These are phyloP conservation scores for Dendrocalamus sinicus DNA, from an alignment of 176 grass and related monocot genomes.

Conservation along the genomic window DNA sequence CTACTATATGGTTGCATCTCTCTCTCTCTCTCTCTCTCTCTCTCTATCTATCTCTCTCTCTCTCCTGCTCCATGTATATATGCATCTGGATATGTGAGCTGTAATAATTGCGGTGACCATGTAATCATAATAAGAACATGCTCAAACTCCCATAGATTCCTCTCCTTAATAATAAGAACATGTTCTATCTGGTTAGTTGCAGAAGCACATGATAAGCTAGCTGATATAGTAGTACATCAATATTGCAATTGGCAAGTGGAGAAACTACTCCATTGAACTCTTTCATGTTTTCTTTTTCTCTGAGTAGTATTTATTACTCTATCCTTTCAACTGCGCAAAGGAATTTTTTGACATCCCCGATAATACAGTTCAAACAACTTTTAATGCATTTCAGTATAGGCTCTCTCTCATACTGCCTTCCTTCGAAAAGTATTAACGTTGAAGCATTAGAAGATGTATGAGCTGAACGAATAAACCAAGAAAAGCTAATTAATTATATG, in stretches of 20 bases:
- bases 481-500: not conserved
- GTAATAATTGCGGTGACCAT: conserved; percentile 30
- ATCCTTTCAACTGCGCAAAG: conserved; percentile 1
- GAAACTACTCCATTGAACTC: conserved; percentile 25
- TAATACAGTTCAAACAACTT: conserved; percentile 19
- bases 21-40: not conserved
- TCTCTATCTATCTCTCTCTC: not conserved
- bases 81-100: conserved; percentile 27
- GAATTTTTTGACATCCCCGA: not conserved
- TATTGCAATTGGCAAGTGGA: conserved; percentile 40
- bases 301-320: conserved; percentile 16
- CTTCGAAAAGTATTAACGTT: not conserved
- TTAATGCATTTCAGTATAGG: conserved; percentile 30
- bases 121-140: conserved; percentile 46
- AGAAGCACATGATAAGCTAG: conserved; percentile 49
- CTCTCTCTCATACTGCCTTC: not conserved
- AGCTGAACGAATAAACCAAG: not conserved
- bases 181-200: conserved; percentile 42
- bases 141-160: conserved; percentile 51
- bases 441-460: not conserved
- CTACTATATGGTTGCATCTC: not conserved
- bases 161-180: conserved; percentile 31
- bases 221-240: conserved; percentile 4
- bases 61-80: conserved; percentile 27
- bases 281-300: conserved; percentile 2